phyloP scores from a whole-genome alignment of 495 filamentous ascomycete genomes.

The Trichodelitschia bisporula region DNA sequence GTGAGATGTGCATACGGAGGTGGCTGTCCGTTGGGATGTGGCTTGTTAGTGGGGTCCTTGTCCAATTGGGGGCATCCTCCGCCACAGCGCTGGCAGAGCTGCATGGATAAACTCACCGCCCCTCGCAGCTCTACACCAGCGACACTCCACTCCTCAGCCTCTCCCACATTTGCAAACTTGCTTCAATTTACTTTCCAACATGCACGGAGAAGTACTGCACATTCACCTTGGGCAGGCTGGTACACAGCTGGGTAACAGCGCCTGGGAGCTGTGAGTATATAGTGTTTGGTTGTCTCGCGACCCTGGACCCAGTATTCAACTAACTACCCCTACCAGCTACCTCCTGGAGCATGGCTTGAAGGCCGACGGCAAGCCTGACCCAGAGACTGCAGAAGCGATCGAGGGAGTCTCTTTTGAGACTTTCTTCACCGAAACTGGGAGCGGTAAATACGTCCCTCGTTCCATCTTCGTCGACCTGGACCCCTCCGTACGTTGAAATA shows the following conservation, averaged over 20 bases:
- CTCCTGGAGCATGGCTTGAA: constrained; percentile 77
- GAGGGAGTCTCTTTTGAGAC: constrained; percentile 60
- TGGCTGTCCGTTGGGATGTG: too few relatives aligned
- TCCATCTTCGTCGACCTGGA: constrained; percentile 80
- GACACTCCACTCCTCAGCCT: too few relatives aligned
- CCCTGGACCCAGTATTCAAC: too few relatives aligned
- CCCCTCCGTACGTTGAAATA: constrained; percentile 57
- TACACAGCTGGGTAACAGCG: constrained; percentile 77
- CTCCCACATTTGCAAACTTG: too few relatives aligned
- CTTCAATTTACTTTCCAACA: too few relatives aligned
- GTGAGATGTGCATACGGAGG: too few relatives aligned
- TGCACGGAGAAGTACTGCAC: constrained; percentile 32
- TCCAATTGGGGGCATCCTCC: too few relatives aligned
- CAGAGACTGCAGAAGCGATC: constrained; percentile 32
- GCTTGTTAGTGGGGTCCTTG: too few relatives aligned
- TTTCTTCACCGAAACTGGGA: constrained; percentile 74
- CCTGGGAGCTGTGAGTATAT: constrained; percentile 76
- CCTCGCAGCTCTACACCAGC: too few relatives aligned
- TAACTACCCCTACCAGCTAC: constrained; percentile 28
- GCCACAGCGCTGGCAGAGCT: too few relatives aligned
- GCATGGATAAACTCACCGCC: too few relatives aligned
- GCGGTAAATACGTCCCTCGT: constrained; percentile 73
- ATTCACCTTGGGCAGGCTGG: constrained; percentile 87
- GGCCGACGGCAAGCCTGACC: constrained; percentile 44
- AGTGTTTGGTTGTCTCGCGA: too few relatives aligned